These are phyloP conservation scores for Exobasidium cylindrosporum DNA, from an alignment of 1,284 basidiomycete genomes.

Conservation along the genomic window DNA sequence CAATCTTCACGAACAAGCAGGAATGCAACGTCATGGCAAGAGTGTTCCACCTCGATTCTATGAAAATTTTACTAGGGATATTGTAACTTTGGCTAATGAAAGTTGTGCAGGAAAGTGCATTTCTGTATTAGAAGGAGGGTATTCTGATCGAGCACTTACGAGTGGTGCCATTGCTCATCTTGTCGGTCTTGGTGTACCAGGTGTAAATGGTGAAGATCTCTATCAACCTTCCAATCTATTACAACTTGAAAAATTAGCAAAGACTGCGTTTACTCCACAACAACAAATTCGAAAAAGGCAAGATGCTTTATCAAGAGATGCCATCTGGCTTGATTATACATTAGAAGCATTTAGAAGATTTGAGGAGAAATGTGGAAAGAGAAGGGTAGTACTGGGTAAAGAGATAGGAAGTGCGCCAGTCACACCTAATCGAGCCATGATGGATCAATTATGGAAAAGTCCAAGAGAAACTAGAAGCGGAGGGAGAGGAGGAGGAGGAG, in stretches of 20 bases:
- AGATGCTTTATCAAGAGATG: not conserved
- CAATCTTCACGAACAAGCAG: slow-evolving; percentile 81
- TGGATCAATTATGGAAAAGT: not conserved
- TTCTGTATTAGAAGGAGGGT: slow-evolving; percentile 90
- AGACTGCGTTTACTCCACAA: not conserved
- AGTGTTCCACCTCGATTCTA: slow-evolving; percentile 86
- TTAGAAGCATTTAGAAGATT: slow-evolving; percentile 2
- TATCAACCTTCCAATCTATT: not conserved
- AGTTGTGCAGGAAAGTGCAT: slow-evolving; percentile 72
- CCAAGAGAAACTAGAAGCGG: not conserved
- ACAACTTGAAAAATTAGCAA: slow-evolving; percentile 3
- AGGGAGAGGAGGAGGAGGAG: not conserved
- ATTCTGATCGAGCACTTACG: slow-evolving; percentile 75
- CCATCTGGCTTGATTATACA: not conserved
- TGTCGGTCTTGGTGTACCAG: slow-evolving; percentile 22
- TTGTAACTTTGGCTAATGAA: slow-evolving; percentile 66
- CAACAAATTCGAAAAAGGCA: not conserved
- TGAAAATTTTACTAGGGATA: slow-evolving; percentile 75
- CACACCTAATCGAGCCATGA: not conserved
- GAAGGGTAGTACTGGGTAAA: not conserved
- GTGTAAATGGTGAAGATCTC: slow-evolving; percentile 1
- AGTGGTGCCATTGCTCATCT: slow-evolving; percentile 61
- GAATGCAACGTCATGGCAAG: slow-evolving; percentile 89
- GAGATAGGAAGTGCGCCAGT: not conserved
- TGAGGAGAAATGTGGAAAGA: slow-evolving; percentile 1